Evolutionary conservation across 2,329 filamentous ascomycete genomes (phyloP).

Genomic region (Trichoderma atroviride): DNA sequence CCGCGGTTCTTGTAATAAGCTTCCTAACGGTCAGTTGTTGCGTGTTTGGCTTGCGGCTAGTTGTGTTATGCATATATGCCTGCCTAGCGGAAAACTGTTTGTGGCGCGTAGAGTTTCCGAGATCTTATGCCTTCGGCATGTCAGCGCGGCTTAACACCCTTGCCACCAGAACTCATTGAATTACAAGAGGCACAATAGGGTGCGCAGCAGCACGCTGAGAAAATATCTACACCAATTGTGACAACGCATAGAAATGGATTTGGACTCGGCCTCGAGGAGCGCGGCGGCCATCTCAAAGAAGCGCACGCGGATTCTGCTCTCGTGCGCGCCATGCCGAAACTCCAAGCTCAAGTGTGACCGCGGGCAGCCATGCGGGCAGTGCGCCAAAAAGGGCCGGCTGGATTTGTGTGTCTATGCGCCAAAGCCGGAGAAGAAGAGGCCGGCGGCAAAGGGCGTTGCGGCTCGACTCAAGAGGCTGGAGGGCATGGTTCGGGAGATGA

Average conservation of each 20-base stretch:
- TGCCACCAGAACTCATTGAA: background rate
- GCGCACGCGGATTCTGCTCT: constrained; percentile 54
- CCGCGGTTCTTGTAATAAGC: background rate
- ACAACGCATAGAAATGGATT: constrained; percentile 12
- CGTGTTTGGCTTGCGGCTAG: background rate
- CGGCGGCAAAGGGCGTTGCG: constrained; percentile 54
- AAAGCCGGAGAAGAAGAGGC: constrained; percentile 45
- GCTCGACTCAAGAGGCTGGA: constrained; percentile 58
- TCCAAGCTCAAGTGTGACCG: constrained; percentile 63
- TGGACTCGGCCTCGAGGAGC: background rate
- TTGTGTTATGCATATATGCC: constrained; percentile 3
- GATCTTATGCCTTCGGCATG: background rate
- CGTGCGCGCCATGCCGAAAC: constrained; percentile 54
- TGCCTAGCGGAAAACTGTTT: background rate
- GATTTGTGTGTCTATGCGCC: constrained; percentile 55
- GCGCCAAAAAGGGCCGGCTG: constrained; percentile 51
- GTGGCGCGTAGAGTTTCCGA: background rate
- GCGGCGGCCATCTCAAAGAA: constrained; percentile 36
- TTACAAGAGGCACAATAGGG: background rate
- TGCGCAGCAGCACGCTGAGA: background rate
- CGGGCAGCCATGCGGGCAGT: constrained; percentile 54
- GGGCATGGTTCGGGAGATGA: constrained; percentile 60
- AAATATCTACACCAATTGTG: background rate
- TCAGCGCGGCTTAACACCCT: background rate
- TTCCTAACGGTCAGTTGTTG: background rate